Evolutionary conservation across 1,284 basidiomycete genomes (phyloP).

Genomic region (Mycena sp.): DNA sequence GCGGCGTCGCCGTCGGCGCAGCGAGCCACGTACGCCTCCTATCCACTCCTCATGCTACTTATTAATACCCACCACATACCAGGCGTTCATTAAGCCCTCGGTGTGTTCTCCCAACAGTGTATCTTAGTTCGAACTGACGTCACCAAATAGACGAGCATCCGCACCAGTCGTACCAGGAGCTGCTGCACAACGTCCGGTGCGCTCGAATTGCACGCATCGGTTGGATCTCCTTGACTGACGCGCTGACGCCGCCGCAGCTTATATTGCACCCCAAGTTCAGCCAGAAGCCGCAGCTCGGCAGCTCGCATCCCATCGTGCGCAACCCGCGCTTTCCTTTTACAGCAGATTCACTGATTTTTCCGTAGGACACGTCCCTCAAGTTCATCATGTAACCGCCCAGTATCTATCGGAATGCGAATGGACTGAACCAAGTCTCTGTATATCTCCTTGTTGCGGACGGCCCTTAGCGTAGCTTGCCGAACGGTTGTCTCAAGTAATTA

Average conservation of each 20-base stretch:
- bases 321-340: background rate
- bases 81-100: constrained; percentile 22
- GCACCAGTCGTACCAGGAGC: constrained; percentile 77
- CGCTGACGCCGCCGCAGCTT: background rate
- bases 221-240: background rate
- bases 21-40: constrained; percentile 66
- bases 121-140: background rate
- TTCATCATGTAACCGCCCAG: too few relatives aligned
- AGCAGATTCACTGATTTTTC: too few relatives aligned
- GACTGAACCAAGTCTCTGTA: too few relatives aligned
- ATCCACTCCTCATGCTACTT: constrained; percentile 1
- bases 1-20: constrained; percentile 69
- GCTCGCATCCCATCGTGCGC: constrained; percentile 3
- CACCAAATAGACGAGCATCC: constrained; percentile 57
- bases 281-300: constrained; percentile 3
- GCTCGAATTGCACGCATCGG: constrained; percentile 20
- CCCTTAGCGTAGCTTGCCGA: too few relatives aligned
- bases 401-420: too few relatives aligned
- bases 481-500: too few relatives aligned
- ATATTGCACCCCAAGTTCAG: constrained; percentile 65
- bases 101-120: background rate
- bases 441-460: too few relatives aligned
- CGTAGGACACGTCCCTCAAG: too few relatives aligned
- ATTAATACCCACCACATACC: background rate
- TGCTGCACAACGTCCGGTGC: constrained; percentile 74